Conservation (phyloP, 345 rosid species). For the Salix dunnii region DNA sequence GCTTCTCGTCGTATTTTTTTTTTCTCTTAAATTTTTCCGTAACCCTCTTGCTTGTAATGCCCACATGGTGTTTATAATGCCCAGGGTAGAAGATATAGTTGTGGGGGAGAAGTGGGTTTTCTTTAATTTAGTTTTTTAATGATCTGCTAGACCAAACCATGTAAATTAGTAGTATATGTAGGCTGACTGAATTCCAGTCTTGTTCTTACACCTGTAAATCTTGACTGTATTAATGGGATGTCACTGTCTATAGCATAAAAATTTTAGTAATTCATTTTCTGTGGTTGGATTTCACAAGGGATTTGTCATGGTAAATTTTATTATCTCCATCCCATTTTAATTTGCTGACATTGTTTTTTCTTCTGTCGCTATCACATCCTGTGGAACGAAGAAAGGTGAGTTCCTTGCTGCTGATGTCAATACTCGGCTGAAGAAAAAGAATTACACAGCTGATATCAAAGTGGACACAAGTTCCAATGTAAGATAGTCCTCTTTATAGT, state of each 20-base stretch:
- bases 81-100: background rate
- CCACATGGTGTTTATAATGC: too few species aligned
- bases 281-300: background rate
- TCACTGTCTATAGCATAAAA: background rate
- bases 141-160: background rate
- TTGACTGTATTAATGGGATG: background rate
- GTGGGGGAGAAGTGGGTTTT: background rate
- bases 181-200: background rate
- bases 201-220: background rate
- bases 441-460: constrained; percentile 31
- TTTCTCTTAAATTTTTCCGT: background rate
- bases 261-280: too few species aligned
- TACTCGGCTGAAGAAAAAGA: constrained; percentile 66
- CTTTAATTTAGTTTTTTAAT: background rate
- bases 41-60: background rate
- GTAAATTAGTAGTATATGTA: background rate
- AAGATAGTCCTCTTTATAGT: constrained; percentile 25
- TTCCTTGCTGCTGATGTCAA: constrained; percentile 72
- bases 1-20: background rate
- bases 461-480: constrained; percentile 54
- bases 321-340: background rate
- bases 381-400: constrained; percentile 75
- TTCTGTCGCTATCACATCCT: constrained; percentile 47
- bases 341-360: background rate
- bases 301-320: background rate